Conservation (phyloP, 1,139 yeast species). For the Hyphopichia pseudoburtonii region DNA sequence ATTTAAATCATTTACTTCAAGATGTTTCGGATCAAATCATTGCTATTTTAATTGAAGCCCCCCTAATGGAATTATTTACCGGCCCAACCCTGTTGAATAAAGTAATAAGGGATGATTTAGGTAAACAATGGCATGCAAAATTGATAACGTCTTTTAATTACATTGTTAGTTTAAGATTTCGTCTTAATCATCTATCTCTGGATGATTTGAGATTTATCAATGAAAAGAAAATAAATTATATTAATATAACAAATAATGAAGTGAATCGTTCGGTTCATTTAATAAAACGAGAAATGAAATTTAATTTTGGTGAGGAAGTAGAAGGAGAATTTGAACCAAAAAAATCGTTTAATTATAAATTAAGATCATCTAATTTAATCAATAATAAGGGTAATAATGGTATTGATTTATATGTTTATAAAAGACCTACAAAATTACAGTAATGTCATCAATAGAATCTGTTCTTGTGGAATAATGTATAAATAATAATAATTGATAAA, state of each 20-base stretch:
- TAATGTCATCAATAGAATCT: too few relatives aligned
- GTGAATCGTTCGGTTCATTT: not conserved
- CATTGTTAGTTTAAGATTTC: slow-evolving; percentile 8
- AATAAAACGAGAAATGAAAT: not conserved
- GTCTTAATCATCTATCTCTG: slow-evolving; percentile 4
- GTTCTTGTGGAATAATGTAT: too few relatives aligned
- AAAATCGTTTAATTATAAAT: slow-evolving; percentile 4
- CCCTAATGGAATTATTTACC: slow-evolving; percentile 7
- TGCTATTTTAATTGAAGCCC: slow-evolving; percentile 6
- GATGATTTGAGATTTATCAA: slow-evolving; percentile 5
- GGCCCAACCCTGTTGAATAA: slow-evolving; percentile 1
- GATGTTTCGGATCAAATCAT: slow-evolving; percentile 9
- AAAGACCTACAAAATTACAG: slow-evolving; percentile 5
- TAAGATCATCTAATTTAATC: slow-evolving; percentile 1
- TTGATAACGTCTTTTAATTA: slow-evolving; percentile 9
- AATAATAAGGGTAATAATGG: slow-evolving; percentile 5
- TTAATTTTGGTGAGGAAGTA: not conserved
- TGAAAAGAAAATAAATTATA: slow-evolving; percentile 1
- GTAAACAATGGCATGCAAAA: slow-evolving; percentile 11
- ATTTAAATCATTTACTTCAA: slow-evolving; percentile 11
- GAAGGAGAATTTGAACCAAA: slow-evolving; percentile 2
- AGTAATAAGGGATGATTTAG: not conserved
- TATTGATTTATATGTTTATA: slow-evolving; percentile 8
- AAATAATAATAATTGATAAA: too few relatives aligned
- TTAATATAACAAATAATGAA: not conserved